Base-by-base conservation (phyloP, 2,329 filamentous ascomycete species). In the Colletotrichum sp. region DNA sequence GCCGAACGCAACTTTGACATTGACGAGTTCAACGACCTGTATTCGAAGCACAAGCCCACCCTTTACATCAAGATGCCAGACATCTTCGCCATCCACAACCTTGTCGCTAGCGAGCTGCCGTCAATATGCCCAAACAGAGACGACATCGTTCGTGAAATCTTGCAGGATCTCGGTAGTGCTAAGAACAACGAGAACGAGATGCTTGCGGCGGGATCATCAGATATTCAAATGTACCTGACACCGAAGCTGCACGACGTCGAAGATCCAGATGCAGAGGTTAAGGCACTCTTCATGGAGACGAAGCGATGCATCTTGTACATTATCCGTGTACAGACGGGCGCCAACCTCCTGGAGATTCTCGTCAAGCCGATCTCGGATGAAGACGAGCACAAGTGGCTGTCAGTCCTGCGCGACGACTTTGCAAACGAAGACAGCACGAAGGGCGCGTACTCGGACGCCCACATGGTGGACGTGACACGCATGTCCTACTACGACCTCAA, bases 31-130 rank as follows among this genome's bases (percentile, higher is more conserved):
- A 99, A 98, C 83, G 97, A 99, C 82, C 90, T 99, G 8, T 99
- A 99, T 83, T 95, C 96, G 72, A 96, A 98, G 84, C 97, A 96
- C 78, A 98, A 98, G 85, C 97, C 97, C 8, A 99, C 96, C 0
- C 89, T 99, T n/a, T 99, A 99, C 87, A 98, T 99, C 88, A 99
- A 99, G 87, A 96, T 99, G 92, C 92, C 95, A 18, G 97, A 99
- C 83, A 96, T 99, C 73, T 99, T 99, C 84, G 95, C 96, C 65
- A 96, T 99, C 75, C 98, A 99, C 86, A 95, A 94, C 78, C 90
- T 99, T 26, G 91, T 99, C 71, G 93, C 95, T 5, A 90, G 93
- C 28, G 95, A 99, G 80, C 91, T 98, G 65, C 88, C 93, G 7
- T 89, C 89, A 73, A 93, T 99, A 76, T 98, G 95, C 80, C 94